phyloP scores from a whole-genome alignment of 805 yeast genomes.

The Kazachstania africana region DNA sequence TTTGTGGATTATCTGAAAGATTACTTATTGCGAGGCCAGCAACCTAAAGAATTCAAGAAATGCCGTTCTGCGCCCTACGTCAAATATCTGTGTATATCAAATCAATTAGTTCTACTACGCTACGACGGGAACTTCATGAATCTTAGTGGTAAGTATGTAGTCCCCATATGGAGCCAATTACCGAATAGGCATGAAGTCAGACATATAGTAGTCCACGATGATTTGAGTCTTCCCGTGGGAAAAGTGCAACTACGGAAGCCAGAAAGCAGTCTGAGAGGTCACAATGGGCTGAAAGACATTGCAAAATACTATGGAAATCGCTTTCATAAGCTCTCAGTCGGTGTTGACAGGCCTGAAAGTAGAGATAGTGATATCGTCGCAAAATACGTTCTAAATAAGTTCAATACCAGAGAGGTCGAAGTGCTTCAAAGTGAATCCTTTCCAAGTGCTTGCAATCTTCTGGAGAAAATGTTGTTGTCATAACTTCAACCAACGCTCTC shows the following conservation, averaged over 20 bases:
- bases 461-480: not conserved
- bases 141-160: constrained; percentile 47
- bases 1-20: constrained; percentile 31
- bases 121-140: constrained; percentile 54
- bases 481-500: too few relatives aligned
- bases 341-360: constrained; percentile 46
- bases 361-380: constrained; percentile 38
- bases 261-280: constrained; percentile 62
- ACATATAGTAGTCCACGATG: constrained; percentile 67
- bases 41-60: not conserved
- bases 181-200: constrained; percentile 21
- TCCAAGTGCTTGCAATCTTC: not conserved
- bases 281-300: constrained; percentile 67
- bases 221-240: constrained; percentile 56
- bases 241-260: constrained; percentile 49
- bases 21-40: constrained; percentile 5
- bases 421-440: not conserved
- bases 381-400: constrained; percentile 49
- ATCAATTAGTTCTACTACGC: constrained; percentile 33
- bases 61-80: constrained; percentile 2
- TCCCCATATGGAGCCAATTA: constrained; percentile 36
- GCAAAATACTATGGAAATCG: constrained; percentile 34
- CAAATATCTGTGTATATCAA: constrained; percentile 6
- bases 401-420: constrained; percentile 14
- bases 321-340: constrained; percentile 60